Percentiles rank a stretch among this genome's conserved stretches.
Conservation (phyloP, 345 rosid species). For the Heritiera fomes region DNA sequence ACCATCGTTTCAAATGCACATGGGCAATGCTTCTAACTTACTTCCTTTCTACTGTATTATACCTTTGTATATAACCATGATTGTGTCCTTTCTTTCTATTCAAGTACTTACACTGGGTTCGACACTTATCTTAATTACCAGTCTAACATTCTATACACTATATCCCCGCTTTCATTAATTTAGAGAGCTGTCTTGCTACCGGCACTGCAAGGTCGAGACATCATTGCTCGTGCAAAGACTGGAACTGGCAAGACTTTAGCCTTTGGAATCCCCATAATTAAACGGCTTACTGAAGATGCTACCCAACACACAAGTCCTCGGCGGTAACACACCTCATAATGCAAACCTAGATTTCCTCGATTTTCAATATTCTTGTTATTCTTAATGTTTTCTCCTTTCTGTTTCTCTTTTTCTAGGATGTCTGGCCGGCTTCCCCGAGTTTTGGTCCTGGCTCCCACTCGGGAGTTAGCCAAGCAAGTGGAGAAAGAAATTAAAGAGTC, state of each 20-base stretch:
- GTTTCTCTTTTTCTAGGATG: slow-evolving; percentile 40
- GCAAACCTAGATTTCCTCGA: neutral
- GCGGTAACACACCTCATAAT: slow-evolving; percentile 45
- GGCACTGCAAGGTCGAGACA: slow-evolving; percentile 81
- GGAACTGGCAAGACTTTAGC: slow-evolving; percentile 99
- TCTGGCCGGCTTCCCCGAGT: slow-evolving; percentile 70
- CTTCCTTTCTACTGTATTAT: neutral
- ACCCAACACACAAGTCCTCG: slow-evolving; percentile 36
- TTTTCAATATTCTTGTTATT: neutral
- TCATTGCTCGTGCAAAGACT: slow-evolving; percentile 97
- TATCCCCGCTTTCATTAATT: neutral
- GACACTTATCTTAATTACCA: neutral
- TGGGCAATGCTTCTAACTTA: neutral
- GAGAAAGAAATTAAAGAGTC: slow-evolving; percentile 95
- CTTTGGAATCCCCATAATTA: slow-evolving; percentile 89
- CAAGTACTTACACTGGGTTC: neutral
- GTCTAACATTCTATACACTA: neutral
- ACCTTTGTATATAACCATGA: neutral
- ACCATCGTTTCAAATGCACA: neutral
- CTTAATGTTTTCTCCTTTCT: slow-evolving; percentile 15
- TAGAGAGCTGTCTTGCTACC: slow-evolving; percentile 92
- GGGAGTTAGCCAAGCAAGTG: slow-evolving; percentile 94
- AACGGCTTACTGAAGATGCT: slow-evolving; percentile 67
- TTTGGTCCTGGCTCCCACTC: slow-evolving; percentile 85
- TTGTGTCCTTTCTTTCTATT: neutral